phyloP scores from a whole-genome alignment of 352 stramenopile genomes.

The Stramenopiles sp. region DNA sequence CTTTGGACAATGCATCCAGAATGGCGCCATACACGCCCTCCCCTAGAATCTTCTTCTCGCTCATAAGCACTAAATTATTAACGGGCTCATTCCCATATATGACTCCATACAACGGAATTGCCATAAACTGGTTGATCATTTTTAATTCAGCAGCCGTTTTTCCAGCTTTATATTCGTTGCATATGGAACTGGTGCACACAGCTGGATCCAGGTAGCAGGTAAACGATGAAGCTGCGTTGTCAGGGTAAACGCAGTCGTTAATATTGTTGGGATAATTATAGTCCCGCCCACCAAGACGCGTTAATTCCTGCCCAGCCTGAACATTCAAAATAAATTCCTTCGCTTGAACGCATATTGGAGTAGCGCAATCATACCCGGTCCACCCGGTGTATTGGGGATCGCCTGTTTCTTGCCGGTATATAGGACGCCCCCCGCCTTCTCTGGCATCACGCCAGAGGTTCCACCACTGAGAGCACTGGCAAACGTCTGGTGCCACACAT shows the following conservation, averaged over 20 bases:
- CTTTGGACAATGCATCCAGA: conserved; percentile 26
- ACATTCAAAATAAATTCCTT: conserved; percentile 70
- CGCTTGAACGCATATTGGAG: conserved; percentile 78
- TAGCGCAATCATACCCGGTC: conserved; percentile 88
- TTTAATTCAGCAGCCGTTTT: neutral
- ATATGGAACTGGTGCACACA: neutral
- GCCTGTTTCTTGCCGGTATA: conserved; percentile 72
- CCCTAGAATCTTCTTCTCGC: conserved; percentile 12
- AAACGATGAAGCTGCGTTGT: neutral
- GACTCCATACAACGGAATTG: neutral
- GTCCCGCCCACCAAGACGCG: neutral
- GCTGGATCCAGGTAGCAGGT: neutral
- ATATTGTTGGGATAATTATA: neutral
- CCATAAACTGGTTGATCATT: neutral
- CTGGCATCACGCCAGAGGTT: conserved; percentile 67
- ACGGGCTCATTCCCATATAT: neutral
- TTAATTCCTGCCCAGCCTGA: conserved; percentile 19
- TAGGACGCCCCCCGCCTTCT: conserved; percentile 52
- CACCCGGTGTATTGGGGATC: conserved; percentile 67
- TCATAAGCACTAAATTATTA: neutral
- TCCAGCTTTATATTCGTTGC: neutral
- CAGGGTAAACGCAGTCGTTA: neutral
- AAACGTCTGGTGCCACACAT: conserved; percentile 50
- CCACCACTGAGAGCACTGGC: conserved; percentile 58
- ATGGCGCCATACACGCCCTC: conserved; percentile 26